Base-by-base conservation (phyloP, 768 basidiomycete species). In the Vararia minispora region DNA sequence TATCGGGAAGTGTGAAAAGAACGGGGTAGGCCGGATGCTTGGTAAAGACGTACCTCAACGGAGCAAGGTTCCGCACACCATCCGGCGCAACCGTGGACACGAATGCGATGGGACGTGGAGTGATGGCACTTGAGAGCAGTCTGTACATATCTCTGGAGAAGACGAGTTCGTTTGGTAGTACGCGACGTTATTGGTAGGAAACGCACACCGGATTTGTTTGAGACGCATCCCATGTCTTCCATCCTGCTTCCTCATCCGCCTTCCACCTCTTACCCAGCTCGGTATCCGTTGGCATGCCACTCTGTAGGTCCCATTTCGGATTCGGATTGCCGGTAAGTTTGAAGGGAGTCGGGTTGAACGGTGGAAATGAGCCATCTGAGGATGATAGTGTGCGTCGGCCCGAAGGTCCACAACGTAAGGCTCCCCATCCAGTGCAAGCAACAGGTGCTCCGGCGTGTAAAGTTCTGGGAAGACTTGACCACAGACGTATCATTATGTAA, bases 81-180 rank as follows among this genome's bases (percentile, higher is more conserved):
- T 65, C 55, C 4, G 49, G 41, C n/a, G 71, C 71, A 28, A 76
- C 41, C 6, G 77, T 68, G 10, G 78, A 79, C 26, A 82, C 69
- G 43, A 83, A 69, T 2, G 75, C 80, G 35, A 83, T 70, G 10
- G 80, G 80, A 27, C 83, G 68, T 14, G 79, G 82, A 10, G 73
- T 54, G 39, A 81, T 66, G 7, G 69, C 71, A 36, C 71, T 73
- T 8, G 69, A 74, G 48, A 80, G 48, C 39, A 80, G 49, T 20
- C 59, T 60, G 53, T 79, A 76, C 38, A 61, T 49, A 40, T 54
- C 48, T 31, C 61, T 60, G 42, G 25, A 28, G 26, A 30, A 37
- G 46, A 27, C 22, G 18, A 44, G 36, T 33, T 21, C 26, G n/a
- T 7, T 25, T 25, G 27, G 42, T 37, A 49, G 50, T 26, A 46